These are phyloP conservation scores for Capsicum rhomboideum DNA, from an alignment of 257 asterid species.

Conservation along the genomic window DNA sequence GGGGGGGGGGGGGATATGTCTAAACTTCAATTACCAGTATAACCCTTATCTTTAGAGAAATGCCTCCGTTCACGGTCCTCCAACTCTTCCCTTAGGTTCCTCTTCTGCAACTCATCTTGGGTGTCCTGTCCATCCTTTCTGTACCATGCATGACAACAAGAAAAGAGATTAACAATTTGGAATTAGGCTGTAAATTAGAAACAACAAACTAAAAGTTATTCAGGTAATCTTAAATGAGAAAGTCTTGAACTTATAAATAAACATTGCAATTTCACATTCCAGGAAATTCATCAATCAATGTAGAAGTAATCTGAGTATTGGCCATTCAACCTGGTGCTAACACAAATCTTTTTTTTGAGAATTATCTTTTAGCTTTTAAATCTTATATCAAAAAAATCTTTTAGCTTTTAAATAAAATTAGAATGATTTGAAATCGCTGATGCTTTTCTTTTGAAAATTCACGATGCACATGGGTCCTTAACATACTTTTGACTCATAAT, in stretches of 20 bases:
- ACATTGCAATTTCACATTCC: not conserved
- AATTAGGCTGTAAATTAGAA: not conserved
- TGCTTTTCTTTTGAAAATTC: not conserved
- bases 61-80: slow-evolving; percentile 85
- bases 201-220: not conserved
- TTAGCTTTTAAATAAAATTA: not conserved
- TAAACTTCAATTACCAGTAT: slow-evolving; percentile 1
- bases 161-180: not conserved
- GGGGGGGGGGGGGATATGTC: not conserved
- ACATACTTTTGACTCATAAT: not conserved
- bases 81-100: slow-evolving; percentile 75
- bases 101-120: slow-evolving; percentile 64
- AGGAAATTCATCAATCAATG: not conserved
- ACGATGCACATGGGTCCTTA: not conserved
- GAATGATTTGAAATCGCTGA: not conserved
- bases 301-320: not conserved
- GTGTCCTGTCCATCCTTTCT: slow-evolving; percentile 92
- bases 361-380: not conserved
- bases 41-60: slow-evolving; percentile 57
- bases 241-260: not conserved
- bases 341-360: too few relatives aligned
- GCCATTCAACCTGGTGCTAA: not conserved
- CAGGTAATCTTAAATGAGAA: not conserved
- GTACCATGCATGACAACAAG: not conserved
- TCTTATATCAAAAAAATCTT: not conserved